phyloP scores from a whole-genome alignment of 192 early-diverging fungal genomes.

The Pilobolus umbonatus region DNA sequence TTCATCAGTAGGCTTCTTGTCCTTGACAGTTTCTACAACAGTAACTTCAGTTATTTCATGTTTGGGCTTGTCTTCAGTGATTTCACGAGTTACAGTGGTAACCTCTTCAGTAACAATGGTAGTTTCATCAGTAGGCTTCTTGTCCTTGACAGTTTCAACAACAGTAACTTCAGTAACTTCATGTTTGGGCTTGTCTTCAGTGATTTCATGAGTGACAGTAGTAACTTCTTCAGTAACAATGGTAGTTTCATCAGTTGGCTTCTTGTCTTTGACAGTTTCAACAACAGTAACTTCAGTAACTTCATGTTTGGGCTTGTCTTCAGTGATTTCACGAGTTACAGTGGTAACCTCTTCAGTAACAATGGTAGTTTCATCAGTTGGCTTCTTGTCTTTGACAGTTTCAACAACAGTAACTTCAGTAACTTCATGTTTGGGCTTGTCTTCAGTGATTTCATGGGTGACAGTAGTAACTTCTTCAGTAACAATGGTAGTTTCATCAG shows the following conservation, averaged over 20 bases:
- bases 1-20: neutral
- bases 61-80: neutral
- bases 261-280: too few relatives aligned
- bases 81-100: neutral
- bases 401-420: too few relatives aligned
- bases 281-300: neutral
- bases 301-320: neutral
- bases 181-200: neutral
- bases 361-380: neutral
- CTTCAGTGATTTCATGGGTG: too few relatives aligned
- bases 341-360: neutral
- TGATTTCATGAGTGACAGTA: neutral
- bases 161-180: neutral
- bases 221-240: neutral
- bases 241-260: neutral
- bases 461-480: neutral
- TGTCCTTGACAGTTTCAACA: neutral
- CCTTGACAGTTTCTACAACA: neutral
- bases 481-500: neutral
- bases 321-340: neutral
- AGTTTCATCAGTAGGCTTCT: neutral
- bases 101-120: neutral
- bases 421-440: neutral
- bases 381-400: too few relatives aligned
- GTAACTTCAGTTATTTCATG: neutral